Base-by-base conservation (phyloP, 257 asterid species). In the Ophiorrhiza pumila region DNA sequence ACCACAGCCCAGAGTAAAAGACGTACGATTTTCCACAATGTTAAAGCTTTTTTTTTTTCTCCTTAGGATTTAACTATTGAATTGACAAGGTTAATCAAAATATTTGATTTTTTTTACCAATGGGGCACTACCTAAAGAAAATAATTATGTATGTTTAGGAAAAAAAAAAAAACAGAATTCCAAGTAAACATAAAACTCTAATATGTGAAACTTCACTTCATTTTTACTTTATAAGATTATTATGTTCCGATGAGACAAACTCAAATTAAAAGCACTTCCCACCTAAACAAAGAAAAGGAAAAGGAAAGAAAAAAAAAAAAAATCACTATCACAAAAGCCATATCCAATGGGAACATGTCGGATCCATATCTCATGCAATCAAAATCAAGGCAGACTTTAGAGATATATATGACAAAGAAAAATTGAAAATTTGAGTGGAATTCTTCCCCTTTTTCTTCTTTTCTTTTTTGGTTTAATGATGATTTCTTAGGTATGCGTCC, bases 311-410 rank as follows among this genome's bases (percentile, higher is more conserved):
- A 29, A 57, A 1, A 13, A 29, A 58, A 27, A 3, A 58, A 53
- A 69, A 69, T 70, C 74, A 70, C 74, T 10, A 49, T 74, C 59
- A 66, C 45, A 18, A 74, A 74, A 74, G 78, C 78, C 78, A 74
- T 20, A 74, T 42, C 52, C 52, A 12, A 39, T 41, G 68, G 73
- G 69, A 66, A 74, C 29, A 9, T 74, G 78, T 74, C 78, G 73
- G 78, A 47, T 42, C 6, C 60, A 65, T 65, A 27, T 60, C 78
- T 46, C 61, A 20, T 49, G 73, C 78, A 74, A 74, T 74, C 78
- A 74, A 69, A 66, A 68, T 66, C 78, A 74, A 66, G 47, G 52
- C 52, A 66, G 60, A 56, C 68, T 66, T 58, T 57, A 55, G 71
- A 66, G 25, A 73, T 66, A 74, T 65, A 74, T 55, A 42, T 74